A percentile compares a stretch with the other conserved stretches of the same genome.
Evolutionary conservation across 2,329 filamentous ascomycete genomes (phyloP).

Genomic region (Coniochaeta pulveracea): DNA sequence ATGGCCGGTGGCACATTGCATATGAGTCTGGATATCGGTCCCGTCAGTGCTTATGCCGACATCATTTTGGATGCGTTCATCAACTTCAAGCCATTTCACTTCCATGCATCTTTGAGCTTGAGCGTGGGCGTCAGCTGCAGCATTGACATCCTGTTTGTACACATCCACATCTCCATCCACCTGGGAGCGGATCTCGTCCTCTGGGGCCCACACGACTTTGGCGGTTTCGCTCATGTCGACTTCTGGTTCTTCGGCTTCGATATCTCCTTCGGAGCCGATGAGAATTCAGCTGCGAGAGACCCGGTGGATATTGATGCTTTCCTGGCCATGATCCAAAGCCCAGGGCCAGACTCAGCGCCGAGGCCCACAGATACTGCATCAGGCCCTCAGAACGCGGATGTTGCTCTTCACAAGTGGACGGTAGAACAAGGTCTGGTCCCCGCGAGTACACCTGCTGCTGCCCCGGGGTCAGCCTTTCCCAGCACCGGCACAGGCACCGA

Average conservation of each 20-base stretch:
- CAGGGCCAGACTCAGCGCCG: too few relatives aligned
- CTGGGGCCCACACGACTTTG: constrained; percentile 9
- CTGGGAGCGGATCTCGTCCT: constrained; percentile 8
- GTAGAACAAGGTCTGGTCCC: too few relatives aligned
- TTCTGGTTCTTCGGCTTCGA: constrained; percentile 15
- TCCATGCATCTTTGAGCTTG: constrained; percentile 13
- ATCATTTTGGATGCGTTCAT: constrained; percentile 27
- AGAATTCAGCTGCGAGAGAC: too few relatives aligned
- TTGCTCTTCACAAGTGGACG: too few relatives aligned
- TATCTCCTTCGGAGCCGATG: constrained; percentile 7
- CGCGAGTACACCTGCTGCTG: too few relatives aligned
- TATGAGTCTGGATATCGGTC: constrained; percentile 15
- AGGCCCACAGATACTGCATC: too few relatives aligned
- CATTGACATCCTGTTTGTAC: constrained; percentile 9
- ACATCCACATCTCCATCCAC: constrained; percentile 9
- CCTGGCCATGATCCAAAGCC: too few relatives aligned
- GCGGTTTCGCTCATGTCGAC: constrained; percentile 14
- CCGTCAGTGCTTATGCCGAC: constrained; percentile 26
- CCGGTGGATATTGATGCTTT: too few relatives aligned
- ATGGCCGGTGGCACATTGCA: constrained; percentile 22
- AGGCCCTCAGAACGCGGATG: too few relatives aligned
- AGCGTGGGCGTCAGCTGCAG: constrained; percentile 12
- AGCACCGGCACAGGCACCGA: too few relatives aligned
- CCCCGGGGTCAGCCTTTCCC: too few relatives aligned
- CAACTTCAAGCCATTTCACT: constrained; percentile 21